These are phyloP conservation scores for Trypanosoma caninum DNA, from an alignment of 208 protist genomes.

Conservation along the genomic window DNA sequence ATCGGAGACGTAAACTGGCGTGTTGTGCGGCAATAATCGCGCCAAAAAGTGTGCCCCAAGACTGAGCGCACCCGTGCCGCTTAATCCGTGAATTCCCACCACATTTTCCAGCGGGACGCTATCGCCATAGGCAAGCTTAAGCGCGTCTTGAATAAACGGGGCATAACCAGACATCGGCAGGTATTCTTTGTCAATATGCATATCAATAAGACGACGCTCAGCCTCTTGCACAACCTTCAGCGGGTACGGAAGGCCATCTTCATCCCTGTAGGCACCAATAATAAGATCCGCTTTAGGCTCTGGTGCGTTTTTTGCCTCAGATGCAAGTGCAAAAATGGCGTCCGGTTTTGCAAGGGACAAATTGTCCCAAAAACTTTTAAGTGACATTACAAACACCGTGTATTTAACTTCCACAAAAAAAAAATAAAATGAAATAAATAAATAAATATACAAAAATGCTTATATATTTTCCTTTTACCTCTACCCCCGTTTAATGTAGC, in stretches of 20 bases:
- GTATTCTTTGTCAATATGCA: conserved; percentile 96
- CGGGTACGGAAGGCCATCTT: conserved; percentile 92
- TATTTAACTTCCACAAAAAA: too few relatives aligned
- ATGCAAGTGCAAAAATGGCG: conserved; percentile 45
- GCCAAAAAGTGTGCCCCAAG: conserved; percentile 65
- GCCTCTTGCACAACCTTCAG: conserved; percentile 90
- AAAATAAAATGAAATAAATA: background rate
- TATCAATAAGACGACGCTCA: conserved; percentile 58
- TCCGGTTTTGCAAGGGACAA: conserved; percentile 41
- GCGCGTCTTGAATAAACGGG: conserved; percentile 76
- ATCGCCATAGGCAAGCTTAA: conserved; percentile 90
- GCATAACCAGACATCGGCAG: conserved; percentile 91
- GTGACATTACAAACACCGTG: too few relatives aligned
- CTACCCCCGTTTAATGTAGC: too few relatives aligned
- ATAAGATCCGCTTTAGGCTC: conserved; percentile 95
- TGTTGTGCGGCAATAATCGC: conserved; percentile 23
- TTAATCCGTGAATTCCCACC: conserved; percentile 80
- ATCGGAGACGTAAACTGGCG: conserved; percentile 73
- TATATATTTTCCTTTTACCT: background rate
- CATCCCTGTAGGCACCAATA: conserved; percentile 97
- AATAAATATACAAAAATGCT: background rate
- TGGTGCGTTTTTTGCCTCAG: conserved; percentile 33
- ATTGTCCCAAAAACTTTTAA: conserved; percentile 7
- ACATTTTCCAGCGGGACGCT: conserved; percentile 49
- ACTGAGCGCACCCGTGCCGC: conserved; percentile 87